A percentile compares a stretch with the other conserved stretches of the same genome.
Conservation (phyloP, 1,139 yeast genomes). For the Yamadazyma mexicana region DNA sequence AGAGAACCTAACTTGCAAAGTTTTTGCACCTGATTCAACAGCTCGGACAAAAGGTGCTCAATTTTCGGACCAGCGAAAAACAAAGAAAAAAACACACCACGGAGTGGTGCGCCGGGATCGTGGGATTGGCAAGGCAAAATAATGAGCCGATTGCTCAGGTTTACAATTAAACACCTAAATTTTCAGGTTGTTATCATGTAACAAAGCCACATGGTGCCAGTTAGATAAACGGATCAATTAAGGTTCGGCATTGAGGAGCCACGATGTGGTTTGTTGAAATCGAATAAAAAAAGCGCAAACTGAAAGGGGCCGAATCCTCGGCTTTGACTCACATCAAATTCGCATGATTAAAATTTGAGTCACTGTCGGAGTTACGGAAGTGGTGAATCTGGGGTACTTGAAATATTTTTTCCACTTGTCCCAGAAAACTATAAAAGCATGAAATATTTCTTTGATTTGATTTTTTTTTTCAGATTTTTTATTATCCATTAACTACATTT, state of each 20-base stretch:
- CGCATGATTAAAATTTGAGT: slow-evolving; percentile 1
- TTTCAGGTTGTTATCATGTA: no score
- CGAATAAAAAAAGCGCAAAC: background rate
- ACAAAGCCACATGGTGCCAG: background rate
- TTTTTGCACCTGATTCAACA: no score
- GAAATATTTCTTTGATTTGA: background rate
- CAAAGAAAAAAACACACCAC: background rate
- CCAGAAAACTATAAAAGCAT: slow-evolving; percentile 1
- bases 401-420: background rate
- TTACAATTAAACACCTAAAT: no score
- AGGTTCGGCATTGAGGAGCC: no score
- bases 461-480: no score
- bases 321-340: background rate
- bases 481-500: no score
- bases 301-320: background rate
- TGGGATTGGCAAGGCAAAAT: background rate
- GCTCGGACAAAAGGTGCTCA: background rate
- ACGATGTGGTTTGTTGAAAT: background rate
- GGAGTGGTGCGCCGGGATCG: background rate
- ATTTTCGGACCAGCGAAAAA: background rate
- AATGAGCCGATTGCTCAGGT: background rate
- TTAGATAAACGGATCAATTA: background rate
- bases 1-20: no score
- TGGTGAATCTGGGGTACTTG: slow-evolving; percentile 12
- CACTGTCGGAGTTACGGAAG: slow-evolving; percentile 1